phyloP scores from a whole-genome alignment of 2,329 filamentous ascomycete genomes.

The Tolypocladium album region DNA sequence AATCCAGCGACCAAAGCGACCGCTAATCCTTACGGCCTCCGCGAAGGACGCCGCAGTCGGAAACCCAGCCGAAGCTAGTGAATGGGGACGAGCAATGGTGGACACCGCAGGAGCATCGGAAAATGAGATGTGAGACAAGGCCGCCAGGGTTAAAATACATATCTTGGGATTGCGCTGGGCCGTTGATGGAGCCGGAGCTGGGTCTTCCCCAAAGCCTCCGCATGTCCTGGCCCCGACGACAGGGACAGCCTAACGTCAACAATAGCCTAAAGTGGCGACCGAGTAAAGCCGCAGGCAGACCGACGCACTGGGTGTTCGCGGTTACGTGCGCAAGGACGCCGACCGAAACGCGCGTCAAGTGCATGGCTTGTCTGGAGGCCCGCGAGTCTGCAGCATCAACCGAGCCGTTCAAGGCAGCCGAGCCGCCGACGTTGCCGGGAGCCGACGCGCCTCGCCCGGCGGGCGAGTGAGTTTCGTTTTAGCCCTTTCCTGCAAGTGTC shows the following conservation, averaged over 20 bases:
- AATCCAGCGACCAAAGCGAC: not conserved
- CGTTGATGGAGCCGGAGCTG: not conserved
- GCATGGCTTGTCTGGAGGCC: not conserved
- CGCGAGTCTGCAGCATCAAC: not conserved
- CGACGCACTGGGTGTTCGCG: not conserved
- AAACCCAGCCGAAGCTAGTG: conserved; percentile 4
- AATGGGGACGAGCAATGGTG: not conserved
- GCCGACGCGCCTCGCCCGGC: not conserved
- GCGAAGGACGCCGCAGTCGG: conserved; percentile 2
- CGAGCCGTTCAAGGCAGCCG: not conserved
- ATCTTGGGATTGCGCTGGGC: not conserved
- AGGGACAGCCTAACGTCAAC: not conserved
- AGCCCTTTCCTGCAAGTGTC: not conserved
- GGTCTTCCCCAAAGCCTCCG: not conserved
- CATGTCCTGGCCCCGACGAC: not conserved
- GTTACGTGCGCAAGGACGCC: not conserved
- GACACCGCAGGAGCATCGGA: not conserved
- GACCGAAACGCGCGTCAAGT: not conserved
- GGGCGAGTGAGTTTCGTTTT: not conserved
- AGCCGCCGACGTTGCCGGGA: not conserved
- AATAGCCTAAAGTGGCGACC: not conserved
- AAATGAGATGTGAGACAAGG: not conserved
- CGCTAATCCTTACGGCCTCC: not conserved
- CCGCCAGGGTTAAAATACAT: not conserved
- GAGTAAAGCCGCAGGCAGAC: not conserved